These are phyloP conservation scores for Daldinia childiae DNA, from an alignment of 495 filamentous ascomycete species.

Conservation along the genomic window DNA sequence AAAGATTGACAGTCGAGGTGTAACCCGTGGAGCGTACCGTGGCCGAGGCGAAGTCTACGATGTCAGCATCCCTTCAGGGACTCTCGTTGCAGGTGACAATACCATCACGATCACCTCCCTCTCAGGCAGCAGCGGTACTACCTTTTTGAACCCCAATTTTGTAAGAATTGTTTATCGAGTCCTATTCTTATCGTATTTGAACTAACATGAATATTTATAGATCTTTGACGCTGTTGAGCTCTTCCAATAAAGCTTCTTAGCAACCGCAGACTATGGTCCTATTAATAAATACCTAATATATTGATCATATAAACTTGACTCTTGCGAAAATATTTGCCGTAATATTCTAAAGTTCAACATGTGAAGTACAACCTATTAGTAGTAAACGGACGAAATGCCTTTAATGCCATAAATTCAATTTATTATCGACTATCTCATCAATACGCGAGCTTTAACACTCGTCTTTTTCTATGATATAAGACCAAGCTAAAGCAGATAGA, in stretches of 20 bases:
- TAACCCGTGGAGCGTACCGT: conserved; percentile 71
- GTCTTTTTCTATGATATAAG: conserved; percentile 35
- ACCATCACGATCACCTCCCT: conserved; percentile 69
- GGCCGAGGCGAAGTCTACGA: conserved; percentile 70
- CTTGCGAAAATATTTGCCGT: not conserved
- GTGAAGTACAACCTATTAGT: not conserved
- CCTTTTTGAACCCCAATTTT: conserved; percentile 68
- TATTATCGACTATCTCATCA: not conserved
- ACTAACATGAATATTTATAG: conserved; percentile 41
- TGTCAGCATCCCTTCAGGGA: conserved; percentile 63
- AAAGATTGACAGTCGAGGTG: conserved; percentile 71
- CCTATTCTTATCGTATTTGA: not conserved
- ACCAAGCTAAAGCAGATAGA: conserved; percentile 43
- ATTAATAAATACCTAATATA: not conserved
- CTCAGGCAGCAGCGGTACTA: conserved; percentile 65
- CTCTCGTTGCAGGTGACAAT: conserved; percentile 66
- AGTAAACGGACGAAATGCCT: not conserved
- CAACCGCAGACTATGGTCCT: not conserved
- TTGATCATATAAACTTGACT: not conserved
- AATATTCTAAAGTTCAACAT: not conserved
- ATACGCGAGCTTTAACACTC: not conserved
- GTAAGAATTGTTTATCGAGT: conserved; percentile 52
- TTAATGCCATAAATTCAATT: not conserved
- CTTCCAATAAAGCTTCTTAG: conserved; percentile 43
- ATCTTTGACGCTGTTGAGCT: conserved; percentile 68